These are phyloP conservation scores for Pulveroboletus sp. DNA, from an alignment of 768 basidiomycete genomes.

Conservation along the genomic window DNA sequence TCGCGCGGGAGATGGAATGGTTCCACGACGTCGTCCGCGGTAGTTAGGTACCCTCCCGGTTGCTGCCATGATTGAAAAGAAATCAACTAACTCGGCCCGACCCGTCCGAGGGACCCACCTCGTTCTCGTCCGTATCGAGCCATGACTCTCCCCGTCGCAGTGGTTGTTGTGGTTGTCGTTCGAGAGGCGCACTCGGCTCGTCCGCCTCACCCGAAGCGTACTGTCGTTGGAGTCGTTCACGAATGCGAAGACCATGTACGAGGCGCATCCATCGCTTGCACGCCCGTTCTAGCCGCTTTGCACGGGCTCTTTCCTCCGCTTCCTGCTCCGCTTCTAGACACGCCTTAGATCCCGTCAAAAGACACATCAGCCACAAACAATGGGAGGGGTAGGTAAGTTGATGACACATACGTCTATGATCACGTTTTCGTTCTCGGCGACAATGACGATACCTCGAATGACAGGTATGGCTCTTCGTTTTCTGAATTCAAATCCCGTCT, in stretches of 20 bases:
- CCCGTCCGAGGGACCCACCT: conserved; percentile 16
- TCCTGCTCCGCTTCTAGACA: conserved; percentile 79
- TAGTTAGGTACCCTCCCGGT: conserved; percentile 61
- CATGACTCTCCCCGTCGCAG: conserved; percentile 12
- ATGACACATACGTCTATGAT: conserved; percentile 64
- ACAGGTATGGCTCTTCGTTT: conserved; percentile 85
- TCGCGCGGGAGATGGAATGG: conserved; percentile 67
- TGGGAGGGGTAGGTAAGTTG: background rate
- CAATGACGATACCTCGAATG: conserved; percentile 82
- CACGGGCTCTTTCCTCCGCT: conserved; percentile 70
- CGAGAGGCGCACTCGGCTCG: background rate
- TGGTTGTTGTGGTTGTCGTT: conserved; percentile 4
- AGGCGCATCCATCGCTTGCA: conserved; percentile 87
- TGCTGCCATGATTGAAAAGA: conserved; percentile 10
- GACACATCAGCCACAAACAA: conserved; percentile 6
- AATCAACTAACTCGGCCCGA: conserved; percentile 11
- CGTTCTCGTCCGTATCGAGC: conserved; percentile 21
- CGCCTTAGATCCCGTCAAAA: conserved; percentile 49
- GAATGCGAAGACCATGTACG: conserved; percentile 82
- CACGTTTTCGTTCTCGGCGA: conserved; percentile 68
- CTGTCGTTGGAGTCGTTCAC: conserved; percentile 75
- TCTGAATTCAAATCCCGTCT: conserved; percentile 97
- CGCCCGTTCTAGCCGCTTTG: conserved; percentile 72
- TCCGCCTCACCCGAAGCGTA: conserved; percentile 42
- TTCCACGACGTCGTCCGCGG: conserved; percentile 69